phyloP scores from a whole-genome alignment of 2,329 filamentous ascomycete genomes.

The Talaromyces sp. region DNA sequence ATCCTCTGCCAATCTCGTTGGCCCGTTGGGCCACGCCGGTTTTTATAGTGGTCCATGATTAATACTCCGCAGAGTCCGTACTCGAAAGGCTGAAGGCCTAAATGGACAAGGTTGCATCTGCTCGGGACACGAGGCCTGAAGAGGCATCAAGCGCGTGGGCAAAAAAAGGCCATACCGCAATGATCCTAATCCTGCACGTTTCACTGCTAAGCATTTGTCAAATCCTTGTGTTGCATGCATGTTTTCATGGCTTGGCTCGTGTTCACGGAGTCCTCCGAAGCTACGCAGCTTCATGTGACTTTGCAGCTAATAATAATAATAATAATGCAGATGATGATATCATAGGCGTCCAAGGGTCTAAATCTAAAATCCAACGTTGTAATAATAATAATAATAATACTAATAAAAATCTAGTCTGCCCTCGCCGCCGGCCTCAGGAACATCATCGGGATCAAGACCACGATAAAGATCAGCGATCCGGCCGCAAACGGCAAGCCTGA shows the following conservation, averaged over 20 bases:
- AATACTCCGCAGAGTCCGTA: too few species aligned
- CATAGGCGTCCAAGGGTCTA: neutral
- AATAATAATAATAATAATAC: neutral
- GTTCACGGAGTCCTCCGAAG: neutral
- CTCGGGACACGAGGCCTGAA: neutral
- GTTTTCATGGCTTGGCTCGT: neutral
- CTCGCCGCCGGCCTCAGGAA: constrained; percentile 1
- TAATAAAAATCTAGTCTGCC: neutral
- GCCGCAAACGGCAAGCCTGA: constrained; percentile 25
- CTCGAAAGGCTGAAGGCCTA: neutral
- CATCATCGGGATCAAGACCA: constrained; percentile 4
- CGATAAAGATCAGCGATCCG: constrained; percentile 14
- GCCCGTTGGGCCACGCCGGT: neutral
- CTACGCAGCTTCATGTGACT: neutral
- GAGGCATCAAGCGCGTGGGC: neutral
- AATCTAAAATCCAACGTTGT: neutral
- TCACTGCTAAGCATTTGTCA: neutral
- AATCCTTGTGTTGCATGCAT: neutral
- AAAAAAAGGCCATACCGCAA: neutral
- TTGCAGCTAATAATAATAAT: neutral
- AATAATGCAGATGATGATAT: neutral
- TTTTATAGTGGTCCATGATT: too few species aligned
- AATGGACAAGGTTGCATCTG: neutral
- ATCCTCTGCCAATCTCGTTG: neutral
- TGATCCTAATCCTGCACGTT: neutral